Evolutionary conservation across 1,284 basidiomycete genomes (phyloP).

Genomic region (Moesziomyces antarcticus): DNA sequence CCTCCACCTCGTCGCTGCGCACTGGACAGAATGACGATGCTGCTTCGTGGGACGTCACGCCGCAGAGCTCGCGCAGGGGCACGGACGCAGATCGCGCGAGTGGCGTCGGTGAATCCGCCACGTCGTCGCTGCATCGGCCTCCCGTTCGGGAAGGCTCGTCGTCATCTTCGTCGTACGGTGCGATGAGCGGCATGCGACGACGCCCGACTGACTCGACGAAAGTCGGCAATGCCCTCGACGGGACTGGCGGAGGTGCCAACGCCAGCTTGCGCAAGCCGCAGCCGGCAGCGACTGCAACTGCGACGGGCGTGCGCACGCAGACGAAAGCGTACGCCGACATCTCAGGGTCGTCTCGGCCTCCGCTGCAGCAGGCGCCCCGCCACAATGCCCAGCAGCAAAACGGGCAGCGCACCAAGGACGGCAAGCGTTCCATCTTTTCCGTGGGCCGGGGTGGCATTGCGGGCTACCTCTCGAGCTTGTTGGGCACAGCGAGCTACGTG

Average conservation of each 20-base stretch:
- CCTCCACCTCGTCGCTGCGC: conserved; percentile 14
- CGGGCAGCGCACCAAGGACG: conserved; percentile 22
- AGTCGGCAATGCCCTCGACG: conserved; percentile 61
- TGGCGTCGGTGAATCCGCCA: conserved; percentile 2
- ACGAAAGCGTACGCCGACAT: conserved; percentile 3
- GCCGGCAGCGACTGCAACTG: not conserved
- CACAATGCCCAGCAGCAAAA: conserved; percentile 7
- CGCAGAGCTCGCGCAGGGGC: conserved; percentile 18
- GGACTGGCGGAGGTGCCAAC: conserved; percentile 32
- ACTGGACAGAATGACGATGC: conserved; percentile 15
- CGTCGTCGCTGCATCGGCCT: conserved; percentile 16
- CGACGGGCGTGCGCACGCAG: not conserved
- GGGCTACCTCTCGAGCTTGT: conserved; percentile 94
- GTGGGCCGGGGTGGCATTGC: conserved; percentile 93
- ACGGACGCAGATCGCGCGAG: conserved; percentile 17
- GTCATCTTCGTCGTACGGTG: conserved; percentile 16
- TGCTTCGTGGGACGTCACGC: conserved; percentile 4
- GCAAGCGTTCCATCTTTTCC: conserved; percentile 76
- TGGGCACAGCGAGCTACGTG: conserved; percentile 91
- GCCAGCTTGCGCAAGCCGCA: conserved; percentile 17
- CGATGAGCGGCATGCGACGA: conserved; percentile 8
- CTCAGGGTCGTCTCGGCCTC: conserved; percentile 8
- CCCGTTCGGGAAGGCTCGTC: conserved; percentile 22
- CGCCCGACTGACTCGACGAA: conserved; percentile 39
- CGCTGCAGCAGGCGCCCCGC: conserved; percentile 18